Conservation (phyloP, 176 grass and related monocot genomes). For the Oryza longistaminata region DNA sequence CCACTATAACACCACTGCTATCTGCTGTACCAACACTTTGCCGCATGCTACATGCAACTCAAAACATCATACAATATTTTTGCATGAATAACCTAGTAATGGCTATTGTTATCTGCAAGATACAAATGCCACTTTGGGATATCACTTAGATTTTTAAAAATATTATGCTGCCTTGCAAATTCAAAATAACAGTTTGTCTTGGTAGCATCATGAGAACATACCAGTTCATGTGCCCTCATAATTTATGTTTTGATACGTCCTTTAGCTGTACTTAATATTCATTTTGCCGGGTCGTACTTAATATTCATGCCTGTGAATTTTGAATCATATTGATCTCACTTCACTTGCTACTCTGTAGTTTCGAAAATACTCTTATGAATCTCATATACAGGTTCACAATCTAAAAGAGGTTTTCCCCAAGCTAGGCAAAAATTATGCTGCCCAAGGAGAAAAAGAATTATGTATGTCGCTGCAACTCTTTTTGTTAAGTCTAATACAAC, state of each 20-base stretch:
- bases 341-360: background rate
- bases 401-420: conserved; percentile 77
- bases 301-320: background rate
- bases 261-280: background rate
- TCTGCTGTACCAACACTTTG: too few species aligned
- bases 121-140: too few species aligned
- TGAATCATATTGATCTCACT: background rate
- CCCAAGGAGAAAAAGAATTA: conserved; percentile 79
- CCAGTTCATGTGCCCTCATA: background rate
- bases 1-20: too few species aligned
- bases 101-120: background rate
- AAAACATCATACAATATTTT: background rate
- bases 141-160: background rate
- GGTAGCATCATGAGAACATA: background rate
- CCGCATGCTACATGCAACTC: too few species aligned
- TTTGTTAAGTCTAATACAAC: conserved; percentile 13
- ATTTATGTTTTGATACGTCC: background rate
- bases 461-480: conserved; percentile 51
- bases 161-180: background rate
- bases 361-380: conserved; percentile 21
- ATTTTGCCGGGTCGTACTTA: too few species aligned
- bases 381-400: conserved; percentile 65
- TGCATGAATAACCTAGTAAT: background rate
- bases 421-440: conserved; percentile 87
- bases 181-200: conserved; percentile 17